A percentile compares a stretch with the other conserved stretches of the same genome.
Evolutionary conservation across 2,329 filamentous ascomycete species (phyloP).

Genomic region (Calonectria hawksworthii): DNA sequence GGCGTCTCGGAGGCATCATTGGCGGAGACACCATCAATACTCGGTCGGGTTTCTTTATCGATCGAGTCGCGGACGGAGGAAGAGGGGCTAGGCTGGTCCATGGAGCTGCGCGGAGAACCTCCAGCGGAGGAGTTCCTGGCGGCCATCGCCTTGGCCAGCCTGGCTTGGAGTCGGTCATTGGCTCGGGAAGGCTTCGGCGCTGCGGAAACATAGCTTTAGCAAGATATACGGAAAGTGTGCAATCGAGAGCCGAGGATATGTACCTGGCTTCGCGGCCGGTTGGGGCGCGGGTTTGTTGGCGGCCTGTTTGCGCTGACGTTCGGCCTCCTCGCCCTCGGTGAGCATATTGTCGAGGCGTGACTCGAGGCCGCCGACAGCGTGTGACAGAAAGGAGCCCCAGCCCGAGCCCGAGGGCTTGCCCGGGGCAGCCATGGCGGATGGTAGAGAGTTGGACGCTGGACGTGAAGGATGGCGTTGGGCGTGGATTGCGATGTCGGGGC

Average conservation of each 20-base stretch:
- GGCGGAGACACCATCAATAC: conserved; percentile 30
- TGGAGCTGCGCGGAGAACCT: conserved; percentile 53
- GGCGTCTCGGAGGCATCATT: conserved; percentile 32
- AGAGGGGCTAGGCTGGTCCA: conserved; percentile 49
- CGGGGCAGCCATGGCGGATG: conserved; percentile 60
- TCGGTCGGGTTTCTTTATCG: conserved; percentile 41
- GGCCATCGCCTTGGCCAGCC: conserved; percentile 88
- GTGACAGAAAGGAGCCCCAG: conserved; percentile 87
- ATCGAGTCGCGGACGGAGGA: conserved; percentile 49
- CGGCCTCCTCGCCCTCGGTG: conserved; percentile 76
- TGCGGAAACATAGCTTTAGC: conserved; percentile 16
- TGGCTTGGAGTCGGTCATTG: conserved; percentile 90
- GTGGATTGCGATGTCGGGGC: neutral
- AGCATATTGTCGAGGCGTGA: conserved; percentile 93
- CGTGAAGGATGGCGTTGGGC: neutral
- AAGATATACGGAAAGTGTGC: neutral
- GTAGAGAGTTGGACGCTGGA: neutral
- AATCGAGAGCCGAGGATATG: neutral
- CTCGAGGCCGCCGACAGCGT: conserved; percentile 94
- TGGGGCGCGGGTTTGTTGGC: conserved; percentile 22
- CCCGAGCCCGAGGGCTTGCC: conserved; percentile 65
- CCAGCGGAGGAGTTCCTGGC: conserved; percentile 67
- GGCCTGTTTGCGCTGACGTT: conserved; percentile 24
- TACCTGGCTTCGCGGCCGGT: conserved; percentile 39
- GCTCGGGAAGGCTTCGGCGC: conserved; percentile 71